Evolutionary conservation across 495 filamentous ascomycete species (phyloP), one percentile per base, ranked within the genome.

Genomic region (Xylaria grammica): DNA sequence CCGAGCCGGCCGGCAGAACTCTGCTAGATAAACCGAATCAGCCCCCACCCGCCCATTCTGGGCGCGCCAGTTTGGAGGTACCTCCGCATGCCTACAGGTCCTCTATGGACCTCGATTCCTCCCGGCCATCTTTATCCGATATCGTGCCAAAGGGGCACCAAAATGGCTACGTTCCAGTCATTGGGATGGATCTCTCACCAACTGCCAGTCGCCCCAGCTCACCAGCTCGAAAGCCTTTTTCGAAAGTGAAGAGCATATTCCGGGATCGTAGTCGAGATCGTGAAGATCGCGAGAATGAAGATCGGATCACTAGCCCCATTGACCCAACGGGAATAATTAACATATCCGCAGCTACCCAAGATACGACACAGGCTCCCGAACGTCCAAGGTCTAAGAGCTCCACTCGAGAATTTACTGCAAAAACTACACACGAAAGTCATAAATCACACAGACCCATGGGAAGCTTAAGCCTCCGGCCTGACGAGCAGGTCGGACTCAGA

Each of bases 121-220:
- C 78, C 7, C 71, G 74, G 26, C 78, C 78, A 0, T 73, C 68
- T 24, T 78, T 77, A 8, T 77, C 79, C 26, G 74, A 79, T 19
- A 19, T 72, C 13, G 71, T 67, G 13, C 68, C 75, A 8, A 49
- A 65, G 13, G 69, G 73, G 20, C 75, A 77, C n/a, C 59, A 50
- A n/a, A 71, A 67, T 4, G 45, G 67, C 38, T 60, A 61, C 6
- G 62, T 79, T 9, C 79, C 77, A 13, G 69, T 72, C 0, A 74
- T 81, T 44, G 79, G 79, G 30, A 72, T 74, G 72, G 81, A 82
- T 34, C 52, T 80, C n/a, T 81, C 81, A 11, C 80, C 79, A 22
- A 63, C 69, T 38, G 66, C 66, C 15, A 82, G 77, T 61, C 69
- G 80, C 10, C 74, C 78, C 4, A 72, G 67, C 42, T 83, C 81